phyloP scores from a whole-genome alignment of 1,139 yeast genomes.

The Pichia sp. region DNA sequence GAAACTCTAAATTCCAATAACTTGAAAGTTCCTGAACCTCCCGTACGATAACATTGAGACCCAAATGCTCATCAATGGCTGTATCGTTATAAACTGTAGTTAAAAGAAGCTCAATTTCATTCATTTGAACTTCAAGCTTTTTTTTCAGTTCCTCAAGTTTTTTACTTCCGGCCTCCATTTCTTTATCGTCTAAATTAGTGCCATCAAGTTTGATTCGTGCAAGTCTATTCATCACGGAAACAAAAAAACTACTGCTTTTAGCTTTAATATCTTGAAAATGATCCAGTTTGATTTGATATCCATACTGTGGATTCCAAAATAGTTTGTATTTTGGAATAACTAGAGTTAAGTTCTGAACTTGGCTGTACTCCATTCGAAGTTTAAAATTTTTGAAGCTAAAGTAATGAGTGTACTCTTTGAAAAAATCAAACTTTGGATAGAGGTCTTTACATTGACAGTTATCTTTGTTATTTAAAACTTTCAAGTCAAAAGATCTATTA shows the following conservation, averaged over 20 bases:
- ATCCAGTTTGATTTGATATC: slow-evolving; percentile 62
- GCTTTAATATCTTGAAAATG: slow-evolving; percentile 47
- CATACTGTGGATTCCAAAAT: slow-evolving; percentile 66
- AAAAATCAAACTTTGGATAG: slow-evolving; percentile 32
- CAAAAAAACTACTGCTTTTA: slow-evolving; percentile 57
- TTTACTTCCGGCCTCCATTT: slow-evolving; percentile 59
- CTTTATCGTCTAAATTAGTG: slow-evolving; percentile 48
- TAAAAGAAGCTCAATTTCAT: slow-evolving; percentile 38
- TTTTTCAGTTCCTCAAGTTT: slow-evolving; percentile 52
- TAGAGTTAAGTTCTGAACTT: slow-evolving; percentile 69
- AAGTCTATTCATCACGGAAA: slow-evolving; percentile 64
- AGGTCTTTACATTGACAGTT: slow-evolving; percentile 68
- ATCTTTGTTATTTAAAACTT: slow-evolving; percentile 8
- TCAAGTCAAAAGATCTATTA: slow-evolving; percentile 10
- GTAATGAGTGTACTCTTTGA: slow-evolving; percentile 72
- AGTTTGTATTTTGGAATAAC: slow-evolving; percentile 69
- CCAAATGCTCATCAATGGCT: slow-evolving; percentile 57
- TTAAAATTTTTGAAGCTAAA: slow-evolving; percentile 79
- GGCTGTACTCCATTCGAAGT: slow-evolving; percentile 69
- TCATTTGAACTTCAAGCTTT: slow-evolving; percentile 46
- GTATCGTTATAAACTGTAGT: slow-evolving; percentile 49
- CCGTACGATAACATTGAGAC: slow-evolving; percentile 62
- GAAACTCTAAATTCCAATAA: slow-evolving; percentile 80
- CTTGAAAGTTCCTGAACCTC: slow-evolving; percentile 77
- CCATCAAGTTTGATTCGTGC: slow-evolving; percentile 76